Conservation (phyloP, 208 protist species). For the Trypanosoma mega region DNA sequence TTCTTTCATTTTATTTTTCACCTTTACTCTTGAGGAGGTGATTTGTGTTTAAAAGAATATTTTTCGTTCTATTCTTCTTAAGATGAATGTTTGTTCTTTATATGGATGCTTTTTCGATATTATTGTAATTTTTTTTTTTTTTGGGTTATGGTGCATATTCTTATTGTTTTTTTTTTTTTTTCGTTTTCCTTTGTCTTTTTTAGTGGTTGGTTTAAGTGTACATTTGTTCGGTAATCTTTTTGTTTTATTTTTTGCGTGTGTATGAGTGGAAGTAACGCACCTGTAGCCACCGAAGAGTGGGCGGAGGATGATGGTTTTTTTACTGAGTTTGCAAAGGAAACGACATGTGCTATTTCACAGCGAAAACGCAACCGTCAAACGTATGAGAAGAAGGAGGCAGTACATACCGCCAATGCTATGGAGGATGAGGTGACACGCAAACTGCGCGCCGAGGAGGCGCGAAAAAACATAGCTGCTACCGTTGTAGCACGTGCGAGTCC, state of each 20-base stretch:
- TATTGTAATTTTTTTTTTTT: too few species aligned
- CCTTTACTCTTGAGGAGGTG: constrained; percentile 8
- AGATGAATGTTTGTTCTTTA: constrained; percentile 3
- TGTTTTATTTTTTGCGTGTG: too few species aligned
- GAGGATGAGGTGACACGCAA: constrained; percentile 27
- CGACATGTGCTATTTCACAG: constrained; percentile 31
- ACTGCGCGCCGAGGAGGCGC: constrained; percentile 44
- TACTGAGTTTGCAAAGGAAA: constrained; percentile 39
- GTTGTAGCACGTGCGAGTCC: constrained; percentile 60
- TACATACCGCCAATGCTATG: constrained; percentile 3
- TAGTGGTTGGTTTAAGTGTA: not conserved
- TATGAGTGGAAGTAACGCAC: too few species aligned
- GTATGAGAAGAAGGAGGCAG: constrained; percentile 18
- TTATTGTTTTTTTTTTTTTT: constrained; percentile 20
- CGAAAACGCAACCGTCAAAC: constrained; percentile 52
- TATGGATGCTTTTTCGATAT: too few species aligned
- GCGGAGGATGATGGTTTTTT: constrained; percentile 71
- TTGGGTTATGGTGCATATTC: too few species aligned
- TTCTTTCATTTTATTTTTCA: constrained; percentile 21
- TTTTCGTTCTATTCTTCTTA: constrained; percentile 2
- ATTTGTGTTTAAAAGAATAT: constrained; percentile 9
- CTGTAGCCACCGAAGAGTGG: constrained; percentile 71
- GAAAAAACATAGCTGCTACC: constrained; percentile 53
- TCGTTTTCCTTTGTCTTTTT: constrained; percentile 1
- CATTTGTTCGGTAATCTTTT: not conserved